A percentile compares a stretch with the other conserved stretches of the same genome.
These are phyloP conservation scores for Chlamydomonas schloesseri DNA, from an alignment of 139 green algal species.

Conservation along the genomic window DNA sequence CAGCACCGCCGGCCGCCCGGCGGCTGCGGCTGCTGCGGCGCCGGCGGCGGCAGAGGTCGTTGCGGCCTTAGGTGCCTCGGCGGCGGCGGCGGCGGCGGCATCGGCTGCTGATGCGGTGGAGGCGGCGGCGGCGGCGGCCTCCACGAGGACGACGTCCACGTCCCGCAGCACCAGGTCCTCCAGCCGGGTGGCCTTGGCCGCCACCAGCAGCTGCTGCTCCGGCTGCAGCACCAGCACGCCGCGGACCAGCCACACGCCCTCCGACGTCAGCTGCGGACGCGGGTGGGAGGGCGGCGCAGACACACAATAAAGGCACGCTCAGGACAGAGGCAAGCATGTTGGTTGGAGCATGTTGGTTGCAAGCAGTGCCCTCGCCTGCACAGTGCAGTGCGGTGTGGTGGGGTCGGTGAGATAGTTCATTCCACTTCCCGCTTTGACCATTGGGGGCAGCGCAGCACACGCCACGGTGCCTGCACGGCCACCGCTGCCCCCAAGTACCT, in stretches of 20 bases:
- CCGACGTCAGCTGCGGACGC: neutral
- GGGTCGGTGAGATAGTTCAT: too few relatives aligned
- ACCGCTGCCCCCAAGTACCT: neutral
- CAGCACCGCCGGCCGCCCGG: constrained; percentile 1
- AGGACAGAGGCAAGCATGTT: neutral
- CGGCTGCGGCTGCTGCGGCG: neutral
- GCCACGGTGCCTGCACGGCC: too few relatives aligned
- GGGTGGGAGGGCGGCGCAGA: too few relatives aligned
- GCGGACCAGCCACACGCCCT: constrained; percentile 7
- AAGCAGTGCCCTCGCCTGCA: too few relatives aligned
- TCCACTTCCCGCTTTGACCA: too few relatives aligned
- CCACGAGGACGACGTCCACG: neutral
- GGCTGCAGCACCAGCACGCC: constrained; percentile 14
- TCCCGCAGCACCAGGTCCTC: constrained; percentile 4
- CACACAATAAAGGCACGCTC: neutral
- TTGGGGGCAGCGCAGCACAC: too few relatives aligned
- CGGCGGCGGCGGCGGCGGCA: neutral
- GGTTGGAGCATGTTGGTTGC: too few relatives aligned
- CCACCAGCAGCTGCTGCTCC: constrained; percentile 30
- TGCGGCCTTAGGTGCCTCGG: neutral
- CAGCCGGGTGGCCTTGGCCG: neutral
- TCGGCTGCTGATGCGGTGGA: too few relatives aligned
- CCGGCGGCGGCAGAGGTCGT: neutral
- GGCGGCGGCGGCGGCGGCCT: neutral
- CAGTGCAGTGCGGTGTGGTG: too few relatives aligned